A percentile compares a stretch with the other conserved stretches of the same genome.
Conservation (phyloP, 2,329 filamentous ascomycete species). For the Talaromyces marneffei region DNA sequence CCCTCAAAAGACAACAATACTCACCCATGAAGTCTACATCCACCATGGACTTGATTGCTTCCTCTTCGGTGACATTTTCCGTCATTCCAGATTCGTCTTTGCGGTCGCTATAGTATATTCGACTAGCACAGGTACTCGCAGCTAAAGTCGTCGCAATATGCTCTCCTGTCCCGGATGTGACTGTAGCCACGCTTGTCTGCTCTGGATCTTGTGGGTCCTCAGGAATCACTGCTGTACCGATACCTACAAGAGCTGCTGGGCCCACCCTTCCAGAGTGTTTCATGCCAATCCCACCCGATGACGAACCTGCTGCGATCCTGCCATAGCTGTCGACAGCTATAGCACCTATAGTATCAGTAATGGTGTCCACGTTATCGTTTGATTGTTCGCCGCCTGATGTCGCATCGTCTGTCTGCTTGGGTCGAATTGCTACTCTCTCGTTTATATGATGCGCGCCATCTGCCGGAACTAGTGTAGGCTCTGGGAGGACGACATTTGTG, state of each 20-base stretch:
- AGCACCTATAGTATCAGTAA: conserved; percentile 92
- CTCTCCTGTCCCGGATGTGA: conserved; percentile 92
- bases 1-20: conserved; percentile 13
- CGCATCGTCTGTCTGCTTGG: neutral
- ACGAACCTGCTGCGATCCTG: conserved; percentile 88
- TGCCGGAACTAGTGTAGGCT: neutral
- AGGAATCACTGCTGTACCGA: conserved; percentile 87
- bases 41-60: conserved; percentile 71
- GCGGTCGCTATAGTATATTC: conserved; percentile 67
- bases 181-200: conserved; percentile 66
- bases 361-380: conserved; percentile 49
- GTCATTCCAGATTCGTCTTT: conserved; percentile 56
- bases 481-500: neutral
- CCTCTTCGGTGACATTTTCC: conserved; percentile 67
- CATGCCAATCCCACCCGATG: conserved; percentile 97
- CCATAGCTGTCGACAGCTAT: conserved; percentile 85
- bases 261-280: conserved; percentile 89
- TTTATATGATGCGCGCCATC: conserved; percentile 7
- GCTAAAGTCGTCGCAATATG: conserved; percentile 97
- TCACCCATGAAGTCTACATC: conserved; percentile 80
- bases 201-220: conserved; percentile 64
- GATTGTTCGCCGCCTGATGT: neutral
- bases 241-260: conserved; percentile 84
- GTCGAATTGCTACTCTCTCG: neutral
- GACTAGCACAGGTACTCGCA: conserved; percentile 76